Percentiles rank a stretch among this genome's conserved stretches.
Conservation (phyloP, 2,329 filamentous ascomycete species). For the Nannizzia gypsea region DNA sequence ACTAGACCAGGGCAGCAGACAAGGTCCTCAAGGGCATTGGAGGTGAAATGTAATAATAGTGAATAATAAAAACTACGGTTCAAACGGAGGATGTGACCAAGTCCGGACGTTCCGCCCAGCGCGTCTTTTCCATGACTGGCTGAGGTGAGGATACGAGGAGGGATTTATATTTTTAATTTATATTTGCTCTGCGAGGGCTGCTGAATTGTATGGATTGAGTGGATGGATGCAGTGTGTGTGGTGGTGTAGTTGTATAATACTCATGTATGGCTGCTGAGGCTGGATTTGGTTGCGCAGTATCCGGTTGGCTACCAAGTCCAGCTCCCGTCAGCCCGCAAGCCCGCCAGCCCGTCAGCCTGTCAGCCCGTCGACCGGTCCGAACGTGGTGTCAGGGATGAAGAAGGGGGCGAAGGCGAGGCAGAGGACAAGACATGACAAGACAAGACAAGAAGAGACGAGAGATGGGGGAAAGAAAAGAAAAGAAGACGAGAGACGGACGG, state of each 20-base stretch:
- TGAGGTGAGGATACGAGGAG: background rate
- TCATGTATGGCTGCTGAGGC: background rate
- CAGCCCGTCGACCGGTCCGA: background rate
- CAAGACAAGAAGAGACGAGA: too few relatives aligned
- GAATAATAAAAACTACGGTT: background rate
- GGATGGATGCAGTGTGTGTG: background rate
- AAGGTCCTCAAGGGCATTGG: background rate
- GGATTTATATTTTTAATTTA: background rate
- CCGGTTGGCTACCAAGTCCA: background rate
- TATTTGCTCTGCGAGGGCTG: background rate
- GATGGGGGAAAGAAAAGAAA: background rate
- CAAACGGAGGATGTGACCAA: background rate
- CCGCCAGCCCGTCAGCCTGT: background rate
- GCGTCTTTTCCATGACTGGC: background rate
- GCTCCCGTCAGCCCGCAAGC: background rate
- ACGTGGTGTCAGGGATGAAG: slow-evolving; percentile 1
- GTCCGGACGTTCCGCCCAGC: background rate
- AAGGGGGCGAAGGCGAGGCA: background rate
- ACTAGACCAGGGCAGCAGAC: background rate
- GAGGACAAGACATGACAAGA: too few relatives aligned
- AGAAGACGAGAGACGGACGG: background rate
- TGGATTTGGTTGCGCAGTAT: background rate
- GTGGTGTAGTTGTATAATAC: background rate
- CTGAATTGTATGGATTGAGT: background rate
- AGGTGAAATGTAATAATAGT: background rate